Conservation (phyloP, 2,329 filamentous ascomycete genomes). For the Leptodontidium sp. region DNA sequence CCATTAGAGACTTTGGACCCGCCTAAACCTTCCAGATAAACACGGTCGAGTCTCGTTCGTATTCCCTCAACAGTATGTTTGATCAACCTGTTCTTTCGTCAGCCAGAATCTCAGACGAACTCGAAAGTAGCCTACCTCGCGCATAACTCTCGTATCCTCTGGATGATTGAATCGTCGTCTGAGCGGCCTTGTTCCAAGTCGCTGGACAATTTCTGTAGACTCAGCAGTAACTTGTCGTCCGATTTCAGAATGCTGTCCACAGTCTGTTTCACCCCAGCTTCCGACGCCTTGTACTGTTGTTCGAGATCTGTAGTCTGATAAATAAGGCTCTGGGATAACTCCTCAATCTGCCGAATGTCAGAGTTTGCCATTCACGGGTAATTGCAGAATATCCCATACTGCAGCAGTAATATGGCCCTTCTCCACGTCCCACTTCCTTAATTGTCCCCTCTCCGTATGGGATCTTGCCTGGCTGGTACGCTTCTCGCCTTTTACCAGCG, state of each 20-base stretch:
- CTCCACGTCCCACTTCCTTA: conserved; percentile 52
- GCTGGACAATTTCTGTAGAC: conserved; percentile 70
- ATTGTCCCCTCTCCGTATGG: conserved; percentile 51
- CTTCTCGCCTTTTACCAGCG: conserved; percentile 57
- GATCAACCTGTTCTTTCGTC: conserved; percentile 54
- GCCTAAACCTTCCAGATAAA: conserved; percentile 59
- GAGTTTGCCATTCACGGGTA: background rate
- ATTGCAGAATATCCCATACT: conserved; percentile 46
- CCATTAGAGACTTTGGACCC: conserved; percentile 28
- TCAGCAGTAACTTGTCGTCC: conserved; percentile 71
- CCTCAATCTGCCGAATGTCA: conserved; percentile 53
- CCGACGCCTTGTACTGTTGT: conserved; percentile 57
- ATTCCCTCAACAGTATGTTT: conserved; percentile 64
- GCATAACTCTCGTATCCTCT: conserved; percentile 66
- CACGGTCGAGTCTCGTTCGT: conserved; percentile 62
- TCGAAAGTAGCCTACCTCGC: conserved; percentile 52
- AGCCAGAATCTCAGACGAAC: background rate
- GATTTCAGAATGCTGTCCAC: conserved; percentile 61
- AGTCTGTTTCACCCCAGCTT: conserved; percentile 56
- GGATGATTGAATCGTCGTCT: conserved; percentile 61
- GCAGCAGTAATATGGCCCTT: conserved; percentile 53
- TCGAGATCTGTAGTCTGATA: conserved; percentile 58
- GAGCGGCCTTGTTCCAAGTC: conserved; percentile 63
- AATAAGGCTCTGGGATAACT: conserved; percentile 56
- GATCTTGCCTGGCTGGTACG: conserved; percentile 48